A percentile compares a stretch with the other conserved stretches of the same genome.
Evolutionary conservation across 169 alveolate species (phyloP).

Genomic region (Plasmodium chabaudi): DNA sequence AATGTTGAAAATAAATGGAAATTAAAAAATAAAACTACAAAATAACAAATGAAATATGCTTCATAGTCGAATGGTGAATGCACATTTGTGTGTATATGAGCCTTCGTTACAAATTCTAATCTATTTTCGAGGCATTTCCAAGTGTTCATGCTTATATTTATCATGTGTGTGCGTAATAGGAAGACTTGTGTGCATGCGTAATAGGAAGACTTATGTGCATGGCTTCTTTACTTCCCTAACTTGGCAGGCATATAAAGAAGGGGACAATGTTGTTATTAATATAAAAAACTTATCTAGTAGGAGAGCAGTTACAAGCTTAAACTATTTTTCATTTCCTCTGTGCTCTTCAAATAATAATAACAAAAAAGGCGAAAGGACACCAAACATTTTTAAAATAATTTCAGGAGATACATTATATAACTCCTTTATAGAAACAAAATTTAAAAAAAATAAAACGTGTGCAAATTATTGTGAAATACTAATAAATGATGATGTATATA

Average conservation of each 20-base stretch:
- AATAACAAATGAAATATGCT: no score
- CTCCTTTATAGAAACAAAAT: slow-evolving; percentile 41
- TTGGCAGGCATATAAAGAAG: slow-evolving; percentile 28
- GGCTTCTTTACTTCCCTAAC: neutral
- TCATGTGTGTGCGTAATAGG: neutral
- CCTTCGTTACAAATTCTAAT: no score
- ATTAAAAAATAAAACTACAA: neutral
- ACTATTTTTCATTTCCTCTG: slow-evolving; percentile 55
- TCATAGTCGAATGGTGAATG: no score
- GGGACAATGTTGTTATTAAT: slow-evolving; percentile 48
- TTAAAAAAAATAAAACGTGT: slow-evolving; percentile 35
- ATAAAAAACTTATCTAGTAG: slow-evolving; percentile 66
- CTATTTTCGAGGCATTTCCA: no score
- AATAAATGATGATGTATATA: slow-evolving; percentile 41
- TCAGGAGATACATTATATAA: slow-evolving; percentile 43
- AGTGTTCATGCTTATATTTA: neutral
- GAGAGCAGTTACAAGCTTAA: slow-evolving; percentile 59
- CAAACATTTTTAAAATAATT: slow-evolving; percentile 60
- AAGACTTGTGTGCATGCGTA: neutral
- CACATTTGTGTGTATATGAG: neutral
- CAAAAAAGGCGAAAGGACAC: slow-evolving; percentile 11
- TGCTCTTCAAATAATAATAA: slow-evolving; percentile 33
- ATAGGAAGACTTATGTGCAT: neutral
- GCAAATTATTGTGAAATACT: slow-evolving; percentile 41
- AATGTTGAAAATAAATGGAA: neutral